Conservation (phyloP, 257 asterid species). For the Verbena officinalis region DNA sequence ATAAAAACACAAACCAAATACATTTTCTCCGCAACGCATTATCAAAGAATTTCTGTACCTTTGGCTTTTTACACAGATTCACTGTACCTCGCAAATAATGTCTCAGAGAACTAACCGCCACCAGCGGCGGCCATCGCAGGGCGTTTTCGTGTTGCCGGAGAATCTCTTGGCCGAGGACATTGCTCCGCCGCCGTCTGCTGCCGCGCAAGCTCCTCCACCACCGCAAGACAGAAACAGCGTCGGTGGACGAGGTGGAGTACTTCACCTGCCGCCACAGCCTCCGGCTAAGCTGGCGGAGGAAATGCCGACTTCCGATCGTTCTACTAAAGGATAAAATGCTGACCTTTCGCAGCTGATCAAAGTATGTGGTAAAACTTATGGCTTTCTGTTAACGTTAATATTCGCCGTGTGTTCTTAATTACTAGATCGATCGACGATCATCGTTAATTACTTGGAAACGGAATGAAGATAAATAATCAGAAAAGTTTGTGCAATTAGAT, state of each 20-base stretch:
- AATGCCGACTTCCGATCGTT: slow-evolving; percentile 17
- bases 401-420: background rate
- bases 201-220: slow-evolving; percentile 34
- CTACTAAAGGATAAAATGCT: slow-evolving; percentile 11
- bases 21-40: slow-evolving; percentile 8
- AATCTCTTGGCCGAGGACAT: slow-evolving; percentile 43
- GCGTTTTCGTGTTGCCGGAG: slow-evolving; percentile 50
- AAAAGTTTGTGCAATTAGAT: background rate
- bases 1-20: slow-evolving; percentile 30
- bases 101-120: slow-evolving; percentile 56
- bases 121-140: slow-evolving; percentile 65
- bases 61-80: slow-evolving; percentile 16
- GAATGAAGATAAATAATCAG: background rate
- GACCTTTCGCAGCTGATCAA: slow-evolving; percentile 2
- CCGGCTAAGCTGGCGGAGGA: slow-evolving; percentile 45
- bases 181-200: slow-evolving; percentile 24
- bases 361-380: slow-evolving; percentile 15
- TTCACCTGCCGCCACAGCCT: slow-evolving; percentile 45
- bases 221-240: slow-evolving; percentile 27
- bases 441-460: background rate
- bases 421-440: background rate
- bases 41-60: background rate
- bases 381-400: background rate
- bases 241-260: background rate
- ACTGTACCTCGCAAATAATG: slow-evolving; percentile 41